Percentiles rank a stretch among this genome's conserved stretches.
These are phyloP conservation scores for Echites panduratus DNA, from an alignment of 257 asterid species.

Conservation along the genomic window DNA sequence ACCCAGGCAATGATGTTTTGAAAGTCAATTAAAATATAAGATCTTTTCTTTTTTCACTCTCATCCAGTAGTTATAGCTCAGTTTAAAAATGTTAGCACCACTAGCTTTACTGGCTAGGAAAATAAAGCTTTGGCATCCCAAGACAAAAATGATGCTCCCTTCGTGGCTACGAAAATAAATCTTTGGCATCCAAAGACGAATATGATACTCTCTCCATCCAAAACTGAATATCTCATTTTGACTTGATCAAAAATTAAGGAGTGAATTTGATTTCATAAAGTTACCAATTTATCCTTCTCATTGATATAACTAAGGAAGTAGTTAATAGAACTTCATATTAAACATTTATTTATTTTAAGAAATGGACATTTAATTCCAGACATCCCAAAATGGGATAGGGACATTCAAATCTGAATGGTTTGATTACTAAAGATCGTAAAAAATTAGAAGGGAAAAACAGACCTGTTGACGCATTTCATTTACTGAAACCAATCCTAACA, in stretches of 20 bases:
- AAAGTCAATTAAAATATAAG: neutral
- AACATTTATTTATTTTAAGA: too few relatives aligned
- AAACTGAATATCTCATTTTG: too few relatives aligned
- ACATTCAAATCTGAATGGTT: too few relatives aligned
- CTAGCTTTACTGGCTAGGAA: neutral
- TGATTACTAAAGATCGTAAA: too few relatives aligned
- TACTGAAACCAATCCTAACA: constrained; percentile 77
- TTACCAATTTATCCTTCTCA: too few relatives aligned
- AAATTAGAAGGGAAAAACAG: constrained; percentile 4
- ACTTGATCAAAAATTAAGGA: too few relatives aligned
- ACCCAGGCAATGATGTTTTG: neutral
- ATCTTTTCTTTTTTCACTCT: neutral
- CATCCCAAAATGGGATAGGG: too few relatives aligned
- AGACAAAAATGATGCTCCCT: neutral
- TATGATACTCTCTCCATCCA: neutral
- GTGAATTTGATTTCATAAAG: too few relatives aligned
- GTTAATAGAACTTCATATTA: too few relatives aligned
- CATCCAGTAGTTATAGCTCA: neutral
- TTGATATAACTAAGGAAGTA: too few relatives aligned
- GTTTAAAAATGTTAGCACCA: neutral
- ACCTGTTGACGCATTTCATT: constrained; percentile 97
- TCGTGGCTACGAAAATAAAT: neutral
- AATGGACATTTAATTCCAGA: too few relatives aligned
- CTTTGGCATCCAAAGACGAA: neutral
- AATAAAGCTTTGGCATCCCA: neutral